Evolutionary conservation across 2,329 filamentous ascomycete species (phyloP), one percentile per base, ranked within the genome.

Genomic region (Neofusicoccum ribis): DNA sequence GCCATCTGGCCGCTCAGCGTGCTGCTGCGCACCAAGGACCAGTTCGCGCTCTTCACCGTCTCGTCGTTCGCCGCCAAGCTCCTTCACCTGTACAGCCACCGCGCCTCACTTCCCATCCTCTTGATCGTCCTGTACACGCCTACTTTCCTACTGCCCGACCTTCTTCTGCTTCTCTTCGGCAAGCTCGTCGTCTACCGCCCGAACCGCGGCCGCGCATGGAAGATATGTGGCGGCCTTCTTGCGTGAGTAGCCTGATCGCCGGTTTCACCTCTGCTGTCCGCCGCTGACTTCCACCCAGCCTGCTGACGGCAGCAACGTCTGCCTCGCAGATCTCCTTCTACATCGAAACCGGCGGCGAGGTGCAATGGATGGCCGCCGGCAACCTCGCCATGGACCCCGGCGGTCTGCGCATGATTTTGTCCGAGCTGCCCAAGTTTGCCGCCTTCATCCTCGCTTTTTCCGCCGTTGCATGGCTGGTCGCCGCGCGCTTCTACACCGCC

Each of bases 311-410:
- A 61, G 72, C 69, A 23, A 72, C 75, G 2, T 72, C 76, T 11
- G 73, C 77, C 36, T 69, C 74, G 14, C 76, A 77, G 65, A 74
- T 79, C 59, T 74, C 74, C 39, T 79, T 79, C 69, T 79, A 76
- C 65, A 67, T 77, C 58, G 75, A 79, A 65, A 79, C 77, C 1
- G 77, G 77, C 7, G 74, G 74, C 39, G 77, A 79, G 66, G 75
- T 79, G 58, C 73, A 76, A 67, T 79, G 77, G 77, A 70, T 71
- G 39, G 74, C 76, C 41, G 72, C 72, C 39, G 69, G 69, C 65
- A 78, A 72, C 66, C 72, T 79, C 65, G 67, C 77, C 11, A 72
- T 68, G 12, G 77, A 79, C 62, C 74, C 75, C 8, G 76, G 72
- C 6, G 77, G 75, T 12, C 74, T 78, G 69, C 75, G 76, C 65